Evolutionary conservation across 1,284 basidiomycete species (phyloP), one percentile per base, ranked within the genome.

Genomic region (Cutaneotrichosporon spelunceum): DNA sequence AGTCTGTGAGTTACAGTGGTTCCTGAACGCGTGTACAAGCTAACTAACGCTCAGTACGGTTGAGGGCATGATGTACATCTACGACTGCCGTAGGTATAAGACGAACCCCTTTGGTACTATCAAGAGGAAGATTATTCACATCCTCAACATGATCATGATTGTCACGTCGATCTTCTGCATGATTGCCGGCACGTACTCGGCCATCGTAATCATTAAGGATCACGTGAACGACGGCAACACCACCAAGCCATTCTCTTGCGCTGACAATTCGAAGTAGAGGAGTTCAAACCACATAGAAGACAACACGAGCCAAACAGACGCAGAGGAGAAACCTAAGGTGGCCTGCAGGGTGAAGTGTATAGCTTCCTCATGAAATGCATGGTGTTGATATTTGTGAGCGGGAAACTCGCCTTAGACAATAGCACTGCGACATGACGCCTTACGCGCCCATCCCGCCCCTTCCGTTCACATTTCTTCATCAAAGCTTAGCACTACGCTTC

Each of bases 131-230:
- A 16, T 64, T n/a, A 42, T 70, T 19, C 56, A 65, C 44, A 66
- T 47, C 5, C 52, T 71, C 58, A 71, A 72, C 62, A 23, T 64
- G 19, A 44, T 68, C 21, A 65, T 74, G 57, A 63, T 72, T 52
- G 33, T 71, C n/a, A 27, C 71, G 48, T 69, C 70, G 16, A 60
- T 64, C 33, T 74, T 73, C 64, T 47, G 66, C 29, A 71, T 69
- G 57, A 44, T 44, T 11, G 49, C 55, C 8, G 60, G 49, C 48
- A 56, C 42, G 29, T 57, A 61, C 24, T 55, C 39, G 16, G 55
- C 54, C 16, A 30, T 56, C 42, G 62, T 71, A 8, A 53, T 59
- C 14, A 68, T 71, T 60, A 64, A 60, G 34, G 45, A 63, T 36
- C 48, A 61, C 29, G 33, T 68, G 4, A 54, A 60, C n/a, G 55